phyloP scores from a whole-genome alignment of 352 stramenopile genomes.

The Pythium aquatile region DNA sequence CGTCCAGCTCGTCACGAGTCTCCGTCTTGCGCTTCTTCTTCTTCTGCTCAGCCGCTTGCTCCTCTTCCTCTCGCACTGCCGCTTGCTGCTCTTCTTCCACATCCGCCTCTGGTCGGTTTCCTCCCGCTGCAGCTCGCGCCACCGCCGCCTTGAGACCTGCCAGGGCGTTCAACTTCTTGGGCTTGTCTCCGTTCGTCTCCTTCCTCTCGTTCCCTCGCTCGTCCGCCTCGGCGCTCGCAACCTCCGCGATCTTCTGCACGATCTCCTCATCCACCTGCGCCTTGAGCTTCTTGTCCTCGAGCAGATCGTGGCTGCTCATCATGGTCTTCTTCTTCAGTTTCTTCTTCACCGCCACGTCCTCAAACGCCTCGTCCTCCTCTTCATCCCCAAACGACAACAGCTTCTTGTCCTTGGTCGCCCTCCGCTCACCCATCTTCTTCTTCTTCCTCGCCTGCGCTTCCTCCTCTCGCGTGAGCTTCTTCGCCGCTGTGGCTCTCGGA shows the following conservation, averaged over 20 bases:
- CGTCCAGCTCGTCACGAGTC: constrained; percentile 36
- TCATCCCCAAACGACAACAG: constrained; percentile 96
- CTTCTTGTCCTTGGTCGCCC: constrained; percentile 93
- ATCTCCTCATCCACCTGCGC: constrained; percentile 56
- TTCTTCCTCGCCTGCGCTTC: constrained; percentile 21
- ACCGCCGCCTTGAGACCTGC: constrained; percentile 50
- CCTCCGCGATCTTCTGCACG: constrained; percentile 50
- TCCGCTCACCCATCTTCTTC: constrained; percentile 81
- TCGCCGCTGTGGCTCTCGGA: constrained; percentile 43
- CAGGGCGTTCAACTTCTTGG: constrained; percentile 38
- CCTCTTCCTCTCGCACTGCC: constrained; percentile 9
- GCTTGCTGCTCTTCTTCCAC: neutral
- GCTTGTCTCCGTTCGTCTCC: constrained; percentile 19
- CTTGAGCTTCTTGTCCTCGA: constrained; percentile 65
- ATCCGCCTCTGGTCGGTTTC: neutral
- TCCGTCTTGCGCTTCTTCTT: constrained; percentile 29
- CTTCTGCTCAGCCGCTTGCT: constrained; percentile 23
- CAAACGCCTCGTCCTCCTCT: constrained; percentile 64
- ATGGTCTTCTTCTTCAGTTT: constrained; percentile 62
- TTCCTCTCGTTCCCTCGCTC: constrained; percentile 6
- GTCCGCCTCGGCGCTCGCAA: constrained; percentile 15
- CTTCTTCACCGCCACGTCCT: constrained; percentile 38
- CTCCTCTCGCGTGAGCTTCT: constrained; percentile 25
- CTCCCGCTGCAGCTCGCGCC: constrained; percentile 28
- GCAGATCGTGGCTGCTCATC: constrained; percentile 73